These are phyloP conservation scores for Coniosporium tulheliwenetii DNA, from an alignment of 2,329 filamentous ascomycete genomes.

Conservation along the genomic window DNA sequence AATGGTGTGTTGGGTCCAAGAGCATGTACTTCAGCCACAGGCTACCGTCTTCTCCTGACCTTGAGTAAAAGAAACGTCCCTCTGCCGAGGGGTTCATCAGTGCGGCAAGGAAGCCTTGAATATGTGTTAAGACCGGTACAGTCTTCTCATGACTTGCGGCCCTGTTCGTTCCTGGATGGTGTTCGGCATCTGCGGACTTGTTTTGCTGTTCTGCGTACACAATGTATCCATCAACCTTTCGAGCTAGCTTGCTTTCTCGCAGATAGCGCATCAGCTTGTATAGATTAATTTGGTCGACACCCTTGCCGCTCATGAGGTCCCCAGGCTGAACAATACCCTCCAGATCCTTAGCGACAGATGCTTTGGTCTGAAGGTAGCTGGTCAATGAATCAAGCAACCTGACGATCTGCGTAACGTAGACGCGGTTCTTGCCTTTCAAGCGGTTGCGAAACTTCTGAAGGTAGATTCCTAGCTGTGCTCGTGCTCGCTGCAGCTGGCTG, in stretches of 20 bases:
- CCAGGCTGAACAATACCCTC: slow-evolving; percentile 58
- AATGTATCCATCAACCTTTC: slow-evolving; percentile 86
- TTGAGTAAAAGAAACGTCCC: slow-evolving; percentile 43
- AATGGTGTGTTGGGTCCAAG: slow-evolving; percentile 80
- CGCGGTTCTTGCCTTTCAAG: slow-evolving; percentile 77
- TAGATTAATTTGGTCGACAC: slow-evolving; percentile 88
- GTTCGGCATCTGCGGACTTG: slow-evolving; percentile 3
- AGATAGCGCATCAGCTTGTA: slow-evolving; percentile 80
- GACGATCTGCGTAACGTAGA: slow-evolving; percentile 78
- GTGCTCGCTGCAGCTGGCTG: slow-evolving; percentile 54
- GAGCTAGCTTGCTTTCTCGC: slow-evolving; percentile 79
- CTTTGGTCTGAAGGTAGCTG: slow-evolving; percentile 46
- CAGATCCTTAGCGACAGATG: slow-evolving; percentile 18
- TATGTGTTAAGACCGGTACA: slow-evolving; percentile 43
- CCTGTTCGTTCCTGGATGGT: slow-evolving; percentile 1
- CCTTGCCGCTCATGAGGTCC: slow-evolving; percentile 64
- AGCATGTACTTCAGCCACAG: slow-evolving; percentile 69
- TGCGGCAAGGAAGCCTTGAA: slow-evolving; percentile 57
- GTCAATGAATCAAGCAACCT: slow-evolving; percentile 67
- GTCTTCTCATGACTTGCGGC: slow-evolving; percentile 14
- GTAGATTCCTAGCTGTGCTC: slow-evolving; percentile 65
- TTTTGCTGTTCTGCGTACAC: slow-evolving; percentile 41
- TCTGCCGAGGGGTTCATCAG: slow-evolving; percentile 71
- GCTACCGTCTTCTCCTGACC: slow-evolving; percentile 27
- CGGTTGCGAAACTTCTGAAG: slow-evolving; percentile 77